Evolutionary conservation across 768 basidiomycete species (phyloP).

Genomic region (Infundibulicybe gibba): DNA sequence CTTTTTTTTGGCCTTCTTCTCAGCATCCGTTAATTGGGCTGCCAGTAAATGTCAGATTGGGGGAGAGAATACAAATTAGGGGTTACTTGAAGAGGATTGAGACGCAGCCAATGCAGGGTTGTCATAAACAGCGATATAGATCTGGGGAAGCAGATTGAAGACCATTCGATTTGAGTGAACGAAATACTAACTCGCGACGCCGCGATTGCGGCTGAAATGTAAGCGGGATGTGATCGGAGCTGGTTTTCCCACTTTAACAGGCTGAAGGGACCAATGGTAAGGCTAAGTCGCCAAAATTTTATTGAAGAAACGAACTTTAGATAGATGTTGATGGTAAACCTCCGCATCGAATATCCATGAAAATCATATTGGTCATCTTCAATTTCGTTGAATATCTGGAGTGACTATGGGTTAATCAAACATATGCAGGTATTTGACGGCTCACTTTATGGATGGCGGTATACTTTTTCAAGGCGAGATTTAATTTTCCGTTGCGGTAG

Average conservation of each 20-base stretch:
- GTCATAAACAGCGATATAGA: slow-evolving; percentile 72
- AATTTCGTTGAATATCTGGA: slow-evolving; percentile 75
- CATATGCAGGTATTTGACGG: not conserved
- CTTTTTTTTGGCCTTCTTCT: slow-evolving; percentile 84
- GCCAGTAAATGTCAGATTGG: not conserved
- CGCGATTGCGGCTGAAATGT: slow-evolving; percentile 67
- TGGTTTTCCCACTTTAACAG: slow-evolving; percentile 80
- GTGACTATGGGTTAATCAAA: not conserved
- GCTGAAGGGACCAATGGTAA: slow-evolving; percentile 32
- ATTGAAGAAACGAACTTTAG: slow-evolving; percentile 53
- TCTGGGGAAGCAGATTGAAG: slow-evolving; percentile 36
- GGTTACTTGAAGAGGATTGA: slow-evolving; percentile 33
- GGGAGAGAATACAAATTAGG: not conserved
- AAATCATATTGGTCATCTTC: slow-evolving; percentile 99
- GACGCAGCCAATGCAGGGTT: slow-evolving; percentile 57
- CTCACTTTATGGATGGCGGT: slow-evolving; percentile 68
- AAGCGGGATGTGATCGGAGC: slow-evolving; percentile 73
- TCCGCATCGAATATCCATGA: slow-evolving; percentile 91
- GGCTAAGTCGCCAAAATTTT: too few relatives aligned
- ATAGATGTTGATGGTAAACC: slow-evolving; percentile 85
- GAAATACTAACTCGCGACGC: slow-evolving; percentile 57
- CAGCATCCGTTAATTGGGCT: slow-evolving; percentile 52
- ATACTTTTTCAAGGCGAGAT: slow-evolving; percentile 84
- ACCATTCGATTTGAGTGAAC: not conserved
- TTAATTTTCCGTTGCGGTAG: slow-evolving; percentile 56